Percentiles rank a stretch among this genome's conserved stretches.
Conservation (phyloP, 208 protist genomes). For the Leishmania lainsoni region DNA sequence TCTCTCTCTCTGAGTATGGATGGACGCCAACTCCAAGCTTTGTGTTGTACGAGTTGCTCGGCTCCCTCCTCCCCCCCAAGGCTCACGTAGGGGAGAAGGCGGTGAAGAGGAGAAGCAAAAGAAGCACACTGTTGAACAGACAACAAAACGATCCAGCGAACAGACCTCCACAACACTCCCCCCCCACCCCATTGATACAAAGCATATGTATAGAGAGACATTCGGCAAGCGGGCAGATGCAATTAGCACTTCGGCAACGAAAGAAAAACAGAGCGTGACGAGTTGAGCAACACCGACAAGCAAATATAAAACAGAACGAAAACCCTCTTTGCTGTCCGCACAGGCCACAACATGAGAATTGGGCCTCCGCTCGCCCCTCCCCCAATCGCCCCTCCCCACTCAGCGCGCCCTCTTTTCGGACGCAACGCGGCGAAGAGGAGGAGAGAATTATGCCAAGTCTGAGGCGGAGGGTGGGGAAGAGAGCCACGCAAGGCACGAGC, state of each 20-base stretch:
- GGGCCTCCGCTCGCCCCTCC: not conserved
- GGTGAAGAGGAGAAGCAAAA: not conserved
- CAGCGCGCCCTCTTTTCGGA: not conserved
- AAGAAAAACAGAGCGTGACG: not conserved
- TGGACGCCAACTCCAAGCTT: too few relatives aligned
- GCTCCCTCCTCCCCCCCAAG: not conserved
- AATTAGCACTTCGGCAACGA: not conserved
- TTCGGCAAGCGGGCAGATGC: not conserved
- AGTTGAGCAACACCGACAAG: not conserved
- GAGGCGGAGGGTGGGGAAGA: constrained; percentile 1
- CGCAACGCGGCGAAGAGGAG: not conserved
- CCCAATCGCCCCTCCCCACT: not conserved
- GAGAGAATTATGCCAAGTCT: not conserved
- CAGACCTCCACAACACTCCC: not conserved
- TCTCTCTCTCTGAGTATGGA: too few relatives aligned
- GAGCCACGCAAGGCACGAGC: not conserved
- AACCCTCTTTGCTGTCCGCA: not conserved
- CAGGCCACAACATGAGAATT: not conserved
- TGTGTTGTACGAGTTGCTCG: not conserved
- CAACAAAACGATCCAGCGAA: not conserved
- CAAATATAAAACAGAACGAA: not conserved
- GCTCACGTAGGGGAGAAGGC: not conserved
- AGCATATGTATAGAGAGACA: not conserved
- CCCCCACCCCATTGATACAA: not conserved
- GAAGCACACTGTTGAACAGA: not conserved